A percentile compares a stretch with the other conserved stretches of the same genome.
Conservation (phyloP, 139 green algal genomes). For the Chlamydomonas incerta region DNA sequence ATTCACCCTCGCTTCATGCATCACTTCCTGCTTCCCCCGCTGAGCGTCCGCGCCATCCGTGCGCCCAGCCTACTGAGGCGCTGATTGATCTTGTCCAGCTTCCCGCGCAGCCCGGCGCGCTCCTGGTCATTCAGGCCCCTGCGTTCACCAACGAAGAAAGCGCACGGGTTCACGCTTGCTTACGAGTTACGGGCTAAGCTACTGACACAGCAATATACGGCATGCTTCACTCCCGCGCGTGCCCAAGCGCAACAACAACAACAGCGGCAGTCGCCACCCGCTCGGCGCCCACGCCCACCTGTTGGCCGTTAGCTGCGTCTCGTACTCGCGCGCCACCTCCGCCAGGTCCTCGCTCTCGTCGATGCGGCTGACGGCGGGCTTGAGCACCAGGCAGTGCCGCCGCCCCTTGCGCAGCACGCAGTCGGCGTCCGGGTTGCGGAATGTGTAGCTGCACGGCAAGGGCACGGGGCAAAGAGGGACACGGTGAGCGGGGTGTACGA, state of each 20-base stretch:
- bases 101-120: conserved; percentile 3
- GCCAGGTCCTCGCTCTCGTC: conserved; percentile 55
- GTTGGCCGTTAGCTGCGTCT: conserved; percentile 36
- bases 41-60: neutral
- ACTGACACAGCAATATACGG: too few relatives aligned
- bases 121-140: conserved; percentile 32
- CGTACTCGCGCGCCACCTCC: conserved; percentile 40
- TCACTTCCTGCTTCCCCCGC: neutral
- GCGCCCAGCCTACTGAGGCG: neutral
- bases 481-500: too few relatives aligned
- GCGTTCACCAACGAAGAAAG: neutral
- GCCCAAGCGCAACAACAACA: neutral
- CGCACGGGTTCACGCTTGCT: too few relatives aligned
- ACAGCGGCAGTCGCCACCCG: too few relatives aligned
- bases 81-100: conserved; percentile 25
- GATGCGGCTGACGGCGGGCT: conserved; percentile 38
- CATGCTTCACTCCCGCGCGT: too few relatives aligned
- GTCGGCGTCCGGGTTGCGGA: conserved; percentile 40
- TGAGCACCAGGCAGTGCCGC: conserved; percentile 48
- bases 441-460: conserved; percentile 41
- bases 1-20: neutral
- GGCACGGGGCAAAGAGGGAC: neutral
- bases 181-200: too few relatives aligned
- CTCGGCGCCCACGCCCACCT: neutral
- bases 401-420: conserved; percentile 42